A percentile compares a stretch with the other conserved stretches of the same genome.
These are phyloP conservation scores for Cyberlindnera veronae DNA, from an alignment of 805 yeast genomes.

Conservation along the genomic window DNA sequence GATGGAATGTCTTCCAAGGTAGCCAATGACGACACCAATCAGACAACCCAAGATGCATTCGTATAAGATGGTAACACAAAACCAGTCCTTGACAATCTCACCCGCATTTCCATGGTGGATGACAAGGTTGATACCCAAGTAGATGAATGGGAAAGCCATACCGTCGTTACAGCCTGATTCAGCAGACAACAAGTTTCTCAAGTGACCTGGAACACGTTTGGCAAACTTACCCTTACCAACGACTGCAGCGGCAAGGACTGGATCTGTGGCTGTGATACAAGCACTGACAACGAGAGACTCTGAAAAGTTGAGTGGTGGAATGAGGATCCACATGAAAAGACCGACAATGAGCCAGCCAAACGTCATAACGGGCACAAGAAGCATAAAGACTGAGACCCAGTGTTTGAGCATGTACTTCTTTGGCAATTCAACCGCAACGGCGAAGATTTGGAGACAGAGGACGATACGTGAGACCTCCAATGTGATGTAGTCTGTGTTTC, in stretches of 20 bases:
- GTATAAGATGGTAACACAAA: conserved; percentile 69
- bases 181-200: conserved; percentile 77
- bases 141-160: conserved; percentile 91
- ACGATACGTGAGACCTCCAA: conserved; percentile 81
- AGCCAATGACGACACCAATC: conserved; percentile 73
- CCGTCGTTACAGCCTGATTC: conserved; percentile 93
- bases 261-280: conserved; percentile 93
- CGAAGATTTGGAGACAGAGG: conserved; percentile 83
- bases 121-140: conserved; percentile 63
- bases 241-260: conserved; percentile 91
- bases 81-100: conserved; percentile 76
- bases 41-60: conserved; percentile 80
- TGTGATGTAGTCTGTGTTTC: conserved; percentile 76
- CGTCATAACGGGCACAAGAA: conserved; percentile 86
- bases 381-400: conserved; percentile 70
- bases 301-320: conserved; percentile 69
- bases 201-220: conserved; percentile 87
- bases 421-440: conserved; percentile 92
- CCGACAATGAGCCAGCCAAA: conserved; percentile 85
- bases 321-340: conserved; percentile 69
- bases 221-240: conserved; percentile 94
- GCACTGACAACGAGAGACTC: conserved; percentile 76
- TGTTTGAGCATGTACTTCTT: conserved; percentile 83
- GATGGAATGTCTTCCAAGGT: conserved; percentile 62
- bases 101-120: conserved; percentile 61